A percentile compares a stretch with the other conserved stretches of the same genome.
Evolutionary conservation across 768 basidiomycete species (phyloP).

Genomic region (Phylloporus rhodoxanthus): DNA sequence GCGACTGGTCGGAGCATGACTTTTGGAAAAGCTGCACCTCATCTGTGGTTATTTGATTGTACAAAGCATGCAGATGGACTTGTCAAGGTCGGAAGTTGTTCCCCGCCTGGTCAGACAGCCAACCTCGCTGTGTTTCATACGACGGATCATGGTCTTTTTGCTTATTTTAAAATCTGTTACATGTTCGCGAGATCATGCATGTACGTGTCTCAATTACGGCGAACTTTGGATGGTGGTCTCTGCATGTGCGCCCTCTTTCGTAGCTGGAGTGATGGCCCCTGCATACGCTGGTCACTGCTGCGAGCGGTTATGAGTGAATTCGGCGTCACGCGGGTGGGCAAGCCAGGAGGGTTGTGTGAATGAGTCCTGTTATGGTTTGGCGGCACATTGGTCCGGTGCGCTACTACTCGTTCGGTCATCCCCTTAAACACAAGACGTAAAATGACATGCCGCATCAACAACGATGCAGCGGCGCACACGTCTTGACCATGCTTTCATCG

Average conservation of each 20-base stretch:
- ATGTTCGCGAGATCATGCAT: background rate
- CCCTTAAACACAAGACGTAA: constrained; percentile 22
- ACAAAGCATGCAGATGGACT: constrained; percentile 2
- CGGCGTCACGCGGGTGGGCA: background rate
- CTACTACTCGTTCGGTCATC: constrained; percentile 7
- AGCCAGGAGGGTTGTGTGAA: background rate
- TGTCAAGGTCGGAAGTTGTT: constrained; percentile 20
- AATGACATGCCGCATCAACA: constrained; percentile 21
- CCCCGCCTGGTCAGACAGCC: constrained; percentile 12
- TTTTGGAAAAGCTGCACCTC: constrained; percentile 45
- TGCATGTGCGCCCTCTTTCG: constrained; percentile 13
- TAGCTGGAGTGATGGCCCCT: constrained; percentile 1
- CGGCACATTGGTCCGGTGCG: constrained; percentile 1
- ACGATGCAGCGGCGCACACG: constrained; percentile 11
- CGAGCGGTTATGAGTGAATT: constrained; percentile 7
- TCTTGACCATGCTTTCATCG: constrained; percentile 9
- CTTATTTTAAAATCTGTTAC: background rate
- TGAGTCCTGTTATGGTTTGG: background rate
- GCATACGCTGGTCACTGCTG: constrained; percentile 2
- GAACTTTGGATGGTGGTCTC: constrained; percentile 3
- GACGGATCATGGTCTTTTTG: background rate
- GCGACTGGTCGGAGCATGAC: constrained; percentile 51
- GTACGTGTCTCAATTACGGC: background rate
- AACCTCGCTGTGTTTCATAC: constrained; percentile 14
- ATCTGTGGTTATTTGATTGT: constrained; percentile 12